Conservation (phyloP, 768 basidiomycete genomes). For the Amanita rubescens region DNA sequence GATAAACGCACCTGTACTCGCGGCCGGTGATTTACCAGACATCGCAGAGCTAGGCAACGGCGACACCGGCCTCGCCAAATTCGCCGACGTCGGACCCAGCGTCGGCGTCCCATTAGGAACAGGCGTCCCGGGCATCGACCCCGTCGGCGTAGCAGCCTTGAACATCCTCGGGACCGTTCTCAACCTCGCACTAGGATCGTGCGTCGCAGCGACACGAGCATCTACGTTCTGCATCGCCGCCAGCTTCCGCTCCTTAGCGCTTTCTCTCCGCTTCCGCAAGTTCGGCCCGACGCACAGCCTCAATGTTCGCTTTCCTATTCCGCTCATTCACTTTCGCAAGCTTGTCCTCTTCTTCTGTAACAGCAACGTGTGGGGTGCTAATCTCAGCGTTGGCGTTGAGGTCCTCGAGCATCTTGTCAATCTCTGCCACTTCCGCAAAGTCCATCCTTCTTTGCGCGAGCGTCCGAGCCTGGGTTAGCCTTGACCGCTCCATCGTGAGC, state of each 20-base stretch:
- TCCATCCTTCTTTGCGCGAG: conserved; percentile 75
- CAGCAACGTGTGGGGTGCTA: conserved; percentile 8
- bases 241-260: conserved; percentile 57
- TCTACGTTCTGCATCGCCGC: conserved; percentile 28
- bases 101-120: conserved; percentile 32
- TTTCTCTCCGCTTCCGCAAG: conserved; percentile 61
- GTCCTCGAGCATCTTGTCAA: conserved; percentile 60
- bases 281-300: conserved; percentile 74
- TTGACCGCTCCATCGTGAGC: conserved; percentile 52
- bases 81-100: conserved; percentile 21
- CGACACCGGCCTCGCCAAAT: conserved; percentile 15
- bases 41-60: conserved; percentile 20
- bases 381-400: conserved; percentile 24
- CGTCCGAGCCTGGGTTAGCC: conserved; percentile 62
- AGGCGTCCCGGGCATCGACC: conserved; percentile 59
- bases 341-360: conserved; percentile 30
- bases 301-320: conserved; percentile 79
- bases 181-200: conserved; percentile 61
- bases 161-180: conserved; percentile 57
- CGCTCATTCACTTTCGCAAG: conserved; percentile 84
- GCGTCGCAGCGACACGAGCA: conserved; percentile 27
- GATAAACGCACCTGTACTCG: conserved; percentile 36
- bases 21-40: conserved; percentile 3
- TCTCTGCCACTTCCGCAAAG: conserved; percentile 44
- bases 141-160: conserved; percentile 39